These are phyloP conservation scores for Rhododendron ferrugineum DNA, from an alignment of 148 eudicot genomes.

Conservation along the genomic window DNA sequence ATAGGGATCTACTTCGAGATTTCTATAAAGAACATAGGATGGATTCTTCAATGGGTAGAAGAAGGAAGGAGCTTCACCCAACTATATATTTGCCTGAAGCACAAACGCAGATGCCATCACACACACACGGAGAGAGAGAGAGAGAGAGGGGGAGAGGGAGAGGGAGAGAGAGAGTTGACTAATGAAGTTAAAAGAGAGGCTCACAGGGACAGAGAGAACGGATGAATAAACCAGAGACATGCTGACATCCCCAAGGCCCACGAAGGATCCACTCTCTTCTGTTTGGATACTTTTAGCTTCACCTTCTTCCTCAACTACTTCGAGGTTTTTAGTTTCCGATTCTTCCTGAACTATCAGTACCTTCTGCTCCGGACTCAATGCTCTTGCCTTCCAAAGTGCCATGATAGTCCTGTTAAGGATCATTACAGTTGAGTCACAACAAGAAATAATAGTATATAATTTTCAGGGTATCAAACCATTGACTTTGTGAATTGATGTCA, in stretches of 20 bases:
- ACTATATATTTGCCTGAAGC: neutral
- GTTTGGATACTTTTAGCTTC: conserved; percentile 53
- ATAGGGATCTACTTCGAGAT: neutral
- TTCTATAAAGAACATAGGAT: neutral
- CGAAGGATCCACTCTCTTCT: conserved; percentile 74
- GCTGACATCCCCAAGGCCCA: conserved; percentile 69
- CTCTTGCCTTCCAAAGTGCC: conserved; percentile 91
- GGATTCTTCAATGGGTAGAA: neutral
- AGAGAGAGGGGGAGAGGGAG: neutral
- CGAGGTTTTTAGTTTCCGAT: conserved; percentile 23
- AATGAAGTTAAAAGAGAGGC: conserved; percentile 35
- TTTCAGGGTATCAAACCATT: neutral
- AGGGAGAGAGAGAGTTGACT: conserved; percentile 19
- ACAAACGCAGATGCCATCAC: neutral
- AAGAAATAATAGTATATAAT: neutral
- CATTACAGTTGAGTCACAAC: neutral
- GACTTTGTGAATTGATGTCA: neutral
- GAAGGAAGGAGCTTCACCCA: neutral
- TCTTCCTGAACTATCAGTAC: conserved; percentile 62
- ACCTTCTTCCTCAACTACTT: conserved; percentile 65
- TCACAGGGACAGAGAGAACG: conserved; percentile 69
- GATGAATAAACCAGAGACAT: conserved; percentile 72
- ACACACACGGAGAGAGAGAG: neutral
- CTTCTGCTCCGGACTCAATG: conserved; percentile 92
- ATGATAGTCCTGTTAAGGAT: conserved; percentile 63